Conservation (phyloP, 768 basidiomycete genomes). For the Rhodosporidiobolus sp. region DNA sequence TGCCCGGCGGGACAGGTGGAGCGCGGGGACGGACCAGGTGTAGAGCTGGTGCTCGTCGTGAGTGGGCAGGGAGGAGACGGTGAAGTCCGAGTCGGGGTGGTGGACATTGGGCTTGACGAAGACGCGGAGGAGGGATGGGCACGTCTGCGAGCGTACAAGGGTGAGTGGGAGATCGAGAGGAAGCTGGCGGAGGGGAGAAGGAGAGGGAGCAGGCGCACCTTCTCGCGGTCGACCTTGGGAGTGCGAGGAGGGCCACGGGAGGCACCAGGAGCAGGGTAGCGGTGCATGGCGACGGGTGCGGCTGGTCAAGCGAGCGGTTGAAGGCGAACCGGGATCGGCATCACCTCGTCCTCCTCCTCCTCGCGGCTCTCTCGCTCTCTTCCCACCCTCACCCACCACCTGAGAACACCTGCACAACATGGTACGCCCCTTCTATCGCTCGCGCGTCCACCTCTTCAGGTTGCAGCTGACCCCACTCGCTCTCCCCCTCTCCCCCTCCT, state of each 20-base stretch:
- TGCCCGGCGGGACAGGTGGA: neutral
- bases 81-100: constrained; percentile 27
- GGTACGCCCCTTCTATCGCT: neutral
- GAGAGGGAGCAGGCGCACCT: constrained; percentile 12
- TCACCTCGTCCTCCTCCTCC: neutral
- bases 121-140: constrained; percentile 40
- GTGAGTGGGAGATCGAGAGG: neutral
- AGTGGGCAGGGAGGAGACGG: constrained; percentile 1
- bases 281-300: neutral
- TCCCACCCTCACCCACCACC: neutral
- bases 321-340: neutral
- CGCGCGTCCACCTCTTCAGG: neutral
- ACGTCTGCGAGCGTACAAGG: constrained; percentile 19
- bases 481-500: no score
- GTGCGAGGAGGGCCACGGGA: neutral
- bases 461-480: neutral
- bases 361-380: neutral
- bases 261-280: constrained; percentile 1
- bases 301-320: neutral
- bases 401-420: neutral
- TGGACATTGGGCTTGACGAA: constrained; percentile 26
- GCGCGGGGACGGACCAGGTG: constrained; percentile 23
- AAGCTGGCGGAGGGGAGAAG: neutral
- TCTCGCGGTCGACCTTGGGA: constrained; percentile 30
- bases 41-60: constrained; percentile 37